Evolutionary conservation across 2,329 filamentous ascomycete species (phyloP).

Genomic region (Mollisia scopiformis): DNA sequence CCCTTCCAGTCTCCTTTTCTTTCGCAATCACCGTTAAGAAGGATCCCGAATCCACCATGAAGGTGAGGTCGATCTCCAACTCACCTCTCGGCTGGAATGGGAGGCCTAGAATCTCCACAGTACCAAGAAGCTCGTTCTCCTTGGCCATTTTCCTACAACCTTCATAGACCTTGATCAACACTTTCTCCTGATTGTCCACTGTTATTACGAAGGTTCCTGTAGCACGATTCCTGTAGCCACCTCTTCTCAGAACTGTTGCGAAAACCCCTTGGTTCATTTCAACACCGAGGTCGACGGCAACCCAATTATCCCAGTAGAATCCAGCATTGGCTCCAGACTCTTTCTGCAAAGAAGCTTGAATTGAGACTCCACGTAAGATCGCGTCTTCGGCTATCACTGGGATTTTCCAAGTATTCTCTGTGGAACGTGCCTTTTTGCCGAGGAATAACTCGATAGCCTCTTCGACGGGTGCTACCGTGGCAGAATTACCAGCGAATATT

Average conservation of each 20-base stretch:
- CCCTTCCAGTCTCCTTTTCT: neutral
- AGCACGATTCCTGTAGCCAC: neutral
- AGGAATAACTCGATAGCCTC: neutral
- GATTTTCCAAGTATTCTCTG: neutral
- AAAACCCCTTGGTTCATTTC: neutral
- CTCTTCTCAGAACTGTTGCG: neutral
- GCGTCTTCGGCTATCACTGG: neutral
- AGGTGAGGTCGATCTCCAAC: slow-evolving; percentile 20
- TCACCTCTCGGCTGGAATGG: slow-evolving; percentile 45
- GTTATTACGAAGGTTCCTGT: slow-evolving; percentile 59
- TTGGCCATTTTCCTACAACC: slow-evolving; percentile 73
- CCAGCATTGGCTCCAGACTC: neutral
- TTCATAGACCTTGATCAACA: slow-evolving; percentile 69
- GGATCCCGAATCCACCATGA: slow-evolving; percentile 26
- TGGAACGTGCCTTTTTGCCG: no score
- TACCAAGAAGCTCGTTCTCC: slow-evolving; percentile 71
- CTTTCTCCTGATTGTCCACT: slow-evolving; percentile 54
- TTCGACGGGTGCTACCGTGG: neutral
- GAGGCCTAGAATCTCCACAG: slow-evolving; percentile 68
- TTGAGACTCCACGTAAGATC: neutral
- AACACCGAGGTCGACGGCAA: neutral
- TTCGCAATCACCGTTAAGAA: slow-evolving; percentile 6
- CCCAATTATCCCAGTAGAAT: neutral
- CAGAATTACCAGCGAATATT: neutral
- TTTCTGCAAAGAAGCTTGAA: neutral